Percentiles rank a stretch among this genome's conserved stretches.
These are phyloP conservation scores for Trichaptum fuscoviolaceum DNA, from an alignment of 768 basidiomycete species.

Conservation along the genomic window DNA sequence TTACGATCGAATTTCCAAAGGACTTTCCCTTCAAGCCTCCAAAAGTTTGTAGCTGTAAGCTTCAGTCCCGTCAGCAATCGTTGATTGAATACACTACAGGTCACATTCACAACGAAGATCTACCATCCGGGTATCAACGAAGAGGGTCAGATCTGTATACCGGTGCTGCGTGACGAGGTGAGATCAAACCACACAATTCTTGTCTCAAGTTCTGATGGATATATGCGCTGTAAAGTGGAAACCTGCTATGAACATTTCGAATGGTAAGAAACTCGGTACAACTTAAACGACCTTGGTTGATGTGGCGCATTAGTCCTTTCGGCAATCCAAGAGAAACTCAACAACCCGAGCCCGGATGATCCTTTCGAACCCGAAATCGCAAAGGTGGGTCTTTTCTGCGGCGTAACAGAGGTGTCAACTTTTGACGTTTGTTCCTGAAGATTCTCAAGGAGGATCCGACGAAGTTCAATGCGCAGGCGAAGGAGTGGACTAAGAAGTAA, in stretches of 20 bases:
- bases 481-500: constrained; percentile 82
- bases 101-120: constrained; percentile 79
- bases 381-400: constrained; percentile 42
- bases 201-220: constrained; percentile 11
- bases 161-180: constrained; percentile 80
- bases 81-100: constrained; percentile 36
- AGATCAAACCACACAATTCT: constrained; percentile 18
- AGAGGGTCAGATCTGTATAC: constrained; percentile 80
- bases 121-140: constrained; percentile 92
- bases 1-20: constrained; percentile 65
- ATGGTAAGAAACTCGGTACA: constrained; percentile 38
- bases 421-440: constrained; percentile 5
- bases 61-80: background rate
- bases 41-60: constrained; percentile 34
- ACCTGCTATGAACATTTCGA: constrained; percentile 67
- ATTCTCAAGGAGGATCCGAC: constrained; percentile 61
- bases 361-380: constrained; percentile 88
- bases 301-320: constrained; percentile 48
- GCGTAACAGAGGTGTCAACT: background rate
- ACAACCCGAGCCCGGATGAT: constrained; percentile 84
- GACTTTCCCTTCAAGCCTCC: constrained; percentile 89
- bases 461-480: constrained; percentile 73
- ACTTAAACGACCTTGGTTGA: constrained; percentile 7
- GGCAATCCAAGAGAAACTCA: constrained; percentile 78
- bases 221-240: constrained; percentile 58